Conservation (phyloP, 352 stramenopile genomes). For the Pythium phragmitis region DNA sequence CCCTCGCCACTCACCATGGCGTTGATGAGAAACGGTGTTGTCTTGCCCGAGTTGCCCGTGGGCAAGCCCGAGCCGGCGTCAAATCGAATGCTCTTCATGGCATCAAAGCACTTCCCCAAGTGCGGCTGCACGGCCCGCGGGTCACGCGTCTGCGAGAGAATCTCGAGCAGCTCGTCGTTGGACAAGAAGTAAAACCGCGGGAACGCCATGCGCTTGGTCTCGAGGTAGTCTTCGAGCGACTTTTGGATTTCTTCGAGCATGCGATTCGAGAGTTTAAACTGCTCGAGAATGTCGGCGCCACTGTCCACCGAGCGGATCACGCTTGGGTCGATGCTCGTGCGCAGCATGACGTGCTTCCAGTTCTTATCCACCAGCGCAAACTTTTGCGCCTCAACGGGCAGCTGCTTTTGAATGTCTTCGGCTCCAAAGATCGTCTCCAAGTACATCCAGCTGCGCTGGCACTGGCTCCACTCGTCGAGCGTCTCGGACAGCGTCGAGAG, state of each 20-base stretch:
- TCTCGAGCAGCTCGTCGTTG: constrained; percentile 91
- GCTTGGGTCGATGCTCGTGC: constrained; percentile 69
- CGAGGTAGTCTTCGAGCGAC: constrained; percentile 90
- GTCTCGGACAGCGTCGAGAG: constrained; percentile 82
- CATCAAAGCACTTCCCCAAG: constrained; percentile 91
- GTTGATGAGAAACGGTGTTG: constrained; percentile 45
- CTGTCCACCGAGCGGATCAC: constrained; percentile 79
- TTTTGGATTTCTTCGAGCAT: constrained; percentile 92
- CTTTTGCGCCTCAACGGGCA: constrained; percentile 84
- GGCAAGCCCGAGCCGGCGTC: constrained; percentile 34
- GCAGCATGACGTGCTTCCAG: constrained; percentile 84
- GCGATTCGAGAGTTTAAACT: constrained; percentile 83
- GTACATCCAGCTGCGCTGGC: constrained; percentile 89
- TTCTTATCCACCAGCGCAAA: constrained; percentile 85
- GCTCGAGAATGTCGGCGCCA: constrained; percentile 69
- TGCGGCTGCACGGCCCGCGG: constrained; percentile 89
- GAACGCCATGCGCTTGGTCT: constrained; percentile 92
- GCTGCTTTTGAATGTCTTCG: constrained; percentile 88
- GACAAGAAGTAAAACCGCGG: constrained; percentile 92
- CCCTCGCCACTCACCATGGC: constrained; percentile 87
- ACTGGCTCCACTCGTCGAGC: constrained; percentile 84
- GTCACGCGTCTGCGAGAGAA: constrained; percentile 89
- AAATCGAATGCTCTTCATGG: constrained; percentile 92
- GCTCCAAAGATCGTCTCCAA: constrained; percentile 88
- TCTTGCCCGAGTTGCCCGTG: constrained; percentile 39